Evolutionary conservation across 257 asterid species (phyloP).

Genomic region (Nicotiana paniculata): DNA sequence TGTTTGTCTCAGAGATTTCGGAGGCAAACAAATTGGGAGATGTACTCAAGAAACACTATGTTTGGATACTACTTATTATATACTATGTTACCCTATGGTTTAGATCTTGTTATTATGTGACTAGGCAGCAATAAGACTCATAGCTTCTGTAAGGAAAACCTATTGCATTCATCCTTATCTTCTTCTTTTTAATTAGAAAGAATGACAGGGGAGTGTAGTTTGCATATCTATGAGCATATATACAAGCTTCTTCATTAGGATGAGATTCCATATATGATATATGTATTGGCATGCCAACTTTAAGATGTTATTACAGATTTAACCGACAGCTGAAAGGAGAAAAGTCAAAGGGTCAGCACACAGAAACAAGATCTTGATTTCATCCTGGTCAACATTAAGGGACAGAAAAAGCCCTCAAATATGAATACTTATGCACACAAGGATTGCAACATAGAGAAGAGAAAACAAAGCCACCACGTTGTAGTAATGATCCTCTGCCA

Average conservation of each 20-base stretch:
- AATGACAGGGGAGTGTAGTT: not conserved
- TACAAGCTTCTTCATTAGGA: not conserved
- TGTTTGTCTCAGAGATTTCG: too few relatives aligned
- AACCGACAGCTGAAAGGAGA: not conserved
- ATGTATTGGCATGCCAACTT: not conserved
- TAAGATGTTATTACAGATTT: not conserved
- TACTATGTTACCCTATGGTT: not conserved
- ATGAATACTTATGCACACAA: not conserved
- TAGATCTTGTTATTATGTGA: not conserved
- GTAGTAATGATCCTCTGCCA: not conserved
- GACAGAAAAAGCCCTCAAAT: not conserved
- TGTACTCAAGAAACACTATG: too few relatives aligned
- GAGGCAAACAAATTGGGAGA: too few relatives aligned
- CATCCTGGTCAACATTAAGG: not conserved
- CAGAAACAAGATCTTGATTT: not conserved
- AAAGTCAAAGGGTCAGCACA: too few relatives aligned
- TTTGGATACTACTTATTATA: too few relatives aligned
- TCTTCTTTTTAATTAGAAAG: not conserved
- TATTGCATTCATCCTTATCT: not conserved
- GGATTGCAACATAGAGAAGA: not conserved
- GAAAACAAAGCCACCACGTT: not conserved
- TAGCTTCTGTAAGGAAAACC: not conserved
- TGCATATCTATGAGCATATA: not conserved
- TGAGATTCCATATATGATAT: not conserved
- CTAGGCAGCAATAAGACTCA: too few relatives aligned